Evolutionary conservation across 2,329 filamentous ascomycete species (phyloP).

Genomic region (Dothideomycetes sp.): DNA sequence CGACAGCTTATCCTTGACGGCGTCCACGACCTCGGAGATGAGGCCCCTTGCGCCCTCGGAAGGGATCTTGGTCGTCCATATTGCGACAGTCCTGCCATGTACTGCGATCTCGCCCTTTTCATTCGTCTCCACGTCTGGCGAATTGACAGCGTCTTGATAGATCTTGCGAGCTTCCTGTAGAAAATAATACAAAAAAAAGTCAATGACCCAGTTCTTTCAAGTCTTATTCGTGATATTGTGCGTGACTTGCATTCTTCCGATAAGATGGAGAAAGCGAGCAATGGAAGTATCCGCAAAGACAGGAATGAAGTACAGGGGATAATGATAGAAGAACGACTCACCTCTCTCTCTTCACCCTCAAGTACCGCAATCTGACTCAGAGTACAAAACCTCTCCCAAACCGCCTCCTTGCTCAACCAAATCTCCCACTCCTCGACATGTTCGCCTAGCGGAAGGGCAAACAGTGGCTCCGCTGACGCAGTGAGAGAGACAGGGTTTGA

Average conservation of each 20-base stretch:
- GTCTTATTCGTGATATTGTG: too few relatives aligned
- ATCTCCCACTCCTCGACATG: slow-evolving; percentile 46
- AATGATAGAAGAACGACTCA: slow-evolving; percentile 16
- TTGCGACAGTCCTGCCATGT: slow-evolving; percentile 53
- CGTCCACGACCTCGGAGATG: slow-evolving; percentile 5
- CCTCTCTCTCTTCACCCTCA: slow-evolving; percentile 37
- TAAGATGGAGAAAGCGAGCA: too few relatives aligned
- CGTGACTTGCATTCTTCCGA: too few relatives aligned
- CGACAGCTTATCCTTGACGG: not conserved
- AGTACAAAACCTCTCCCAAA: slow-evolving; percentile 56
- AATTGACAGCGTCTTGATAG: slow-evolving; percentile 43
- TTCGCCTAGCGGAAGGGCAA: slow-evolving; percentile 51
- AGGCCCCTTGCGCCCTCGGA: slow-evolving; percentile 2
- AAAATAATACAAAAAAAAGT: too few relatives aligned
- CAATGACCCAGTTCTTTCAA: not conserved
- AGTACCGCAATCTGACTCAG: slow-evolving; percentile 57
- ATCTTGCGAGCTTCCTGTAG: slow-evolving; percentile 32
- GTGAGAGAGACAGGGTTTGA: slow-evolving; percentile 36
- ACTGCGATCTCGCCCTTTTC: slow-evolving; percentile 51
- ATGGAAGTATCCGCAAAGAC: too few relatives aligned
- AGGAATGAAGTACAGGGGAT: too few relatives aligned
- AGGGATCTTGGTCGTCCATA: slow-evolving; percentile 45
- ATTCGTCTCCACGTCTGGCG: slow-evolving; percentile 45
- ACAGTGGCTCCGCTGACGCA: slow-evolving; percentile 37
- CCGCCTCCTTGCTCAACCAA: slow-evolving; percentile 45